Base-by-base conservation (phyloP, 257 asterid species). In the Salvia rosmarinus region DNA sequence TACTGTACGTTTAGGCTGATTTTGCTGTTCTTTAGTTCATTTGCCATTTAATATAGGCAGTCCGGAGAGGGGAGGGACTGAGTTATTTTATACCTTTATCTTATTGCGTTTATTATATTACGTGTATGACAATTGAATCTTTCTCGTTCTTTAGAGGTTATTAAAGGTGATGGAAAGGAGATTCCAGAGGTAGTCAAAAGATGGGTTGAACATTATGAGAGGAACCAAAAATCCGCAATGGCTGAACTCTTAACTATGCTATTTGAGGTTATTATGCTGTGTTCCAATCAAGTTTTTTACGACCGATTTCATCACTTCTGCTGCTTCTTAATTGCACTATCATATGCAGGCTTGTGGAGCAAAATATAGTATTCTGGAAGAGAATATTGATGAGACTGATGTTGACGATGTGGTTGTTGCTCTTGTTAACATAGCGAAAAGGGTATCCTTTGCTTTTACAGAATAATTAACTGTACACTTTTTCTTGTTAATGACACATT, bases 341-440 rank as follows among this genome's bases (percentile, higher is more conserved):
- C 59, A 56, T 75, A 30, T 80, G 73, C 86, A 94, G 99, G 96
- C 91, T 51, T 94, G 99, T 14, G 99, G 99, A 74, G 95, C 93
- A 51, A 91, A 89, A 85, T 85, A 91, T 77, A 78, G 34, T 73
- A 85, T 88, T 68, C 80, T 75, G 43, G 95, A 89, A 79, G 88
- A 91, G 77, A 75, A 74, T 70, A 78, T 91, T 66, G 96, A 94
- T 54, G 92, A 89, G 77, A 85, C 84, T 50, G 90, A 83, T 79
- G 99, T 94, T 74, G 99, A 94, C 54, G 89, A 85, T 74, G 96
- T 91, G 63, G 98, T 94, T 51, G 96, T 91, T 85, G 84, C 87
- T 75, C 93, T 94, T 4, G 98, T 94, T 68, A 88, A 84, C 77
- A 71, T 84, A 90, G 99, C 98, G 43, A 85, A 82, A 80, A 84